Percentiles rank a stretch among this genome's conserved stretches.
phyloP scores from a whole-genome alignment of 768 basidiomycete species.

The Suillus placidus region DNA sequence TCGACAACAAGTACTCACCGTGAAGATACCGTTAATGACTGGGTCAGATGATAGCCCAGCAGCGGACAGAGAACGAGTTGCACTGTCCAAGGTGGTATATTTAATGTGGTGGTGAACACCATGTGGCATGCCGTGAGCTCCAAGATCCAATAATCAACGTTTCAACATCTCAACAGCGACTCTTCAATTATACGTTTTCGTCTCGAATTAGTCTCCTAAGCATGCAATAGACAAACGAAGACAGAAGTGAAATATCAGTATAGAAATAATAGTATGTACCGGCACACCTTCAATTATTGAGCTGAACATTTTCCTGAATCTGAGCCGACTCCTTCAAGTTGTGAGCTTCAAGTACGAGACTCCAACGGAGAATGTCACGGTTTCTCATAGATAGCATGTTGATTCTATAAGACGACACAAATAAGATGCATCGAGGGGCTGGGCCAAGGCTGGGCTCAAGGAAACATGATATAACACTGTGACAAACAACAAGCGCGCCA shows the following conservation, averaged over 20 bases:
- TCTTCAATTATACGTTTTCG: background rate
- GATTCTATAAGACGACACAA: background rate
- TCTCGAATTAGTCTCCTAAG: background rate
- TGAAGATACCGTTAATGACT: background rate
- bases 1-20: background rate
- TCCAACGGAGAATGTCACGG: background rate
- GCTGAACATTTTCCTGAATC: background rate
- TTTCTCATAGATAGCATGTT: background rate
- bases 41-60: background rate
- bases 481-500: too few relatives aligned
- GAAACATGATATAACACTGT: too few relatives aligned
- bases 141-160: background rate
- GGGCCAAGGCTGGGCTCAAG: too few relatives aligned
- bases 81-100: too few relatives aligned
- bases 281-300: background rate
- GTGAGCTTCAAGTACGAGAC: background rate
- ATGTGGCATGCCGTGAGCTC: background rate
- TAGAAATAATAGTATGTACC: background rate
- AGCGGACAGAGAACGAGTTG: background rate
- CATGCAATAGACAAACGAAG: background rate
- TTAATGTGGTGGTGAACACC: background rate
- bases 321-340: background rate
- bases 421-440: too few relatives aligned
- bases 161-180: background rate
- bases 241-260: background rate